Base-by-base conservation (phyloP, 2,329 filamentous ascomycete genomes). In the Ramichloridium luteum region DNA sequence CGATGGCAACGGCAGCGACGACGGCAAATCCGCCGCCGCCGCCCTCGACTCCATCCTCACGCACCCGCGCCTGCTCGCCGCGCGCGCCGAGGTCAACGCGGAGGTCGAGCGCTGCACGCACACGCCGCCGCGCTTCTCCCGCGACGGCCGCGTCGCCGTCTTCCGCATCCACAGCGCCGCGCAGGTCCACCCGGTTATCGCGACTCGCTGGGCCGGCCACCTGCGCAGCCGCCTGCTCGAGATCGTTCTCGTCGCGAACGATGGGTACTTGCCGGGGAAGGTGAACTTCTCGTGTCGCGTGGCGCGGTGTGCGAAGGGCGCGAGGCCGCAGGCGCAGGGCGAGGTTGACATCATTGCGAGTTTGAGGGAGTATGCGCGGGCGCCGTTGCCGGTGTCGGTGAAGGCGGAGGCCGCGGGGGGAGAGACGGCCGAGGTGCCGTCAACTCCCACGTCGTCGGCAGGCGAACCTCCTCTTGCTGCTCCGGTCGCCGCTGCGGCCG, bases 261-360 rank as follows among this genome's bases (percentile, higher is more conserved):
- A 74, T 34, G 74, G 74, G 0, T 80, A 80, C 41, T 48, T 76
- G 0, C 64, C 68, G 0, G 72, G 61, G 2, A 65, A 70, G 50
- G 74, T 80, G 14, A 76, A 78, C 45, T 80, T 80, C 53, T 76
- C 71, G 1, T 80, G 76, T 40, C 66, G 76, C 2, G 56, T 80
- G 5, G 65, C 75, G 0, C 60, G 66, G 28, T 68, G 64, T 35
- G 74, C 74, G 2, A 56, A 66, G 36, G 60, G 53, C 11, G 57
- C 61, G 16, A 64, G 72, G 11, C 63, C 65, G 3, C 67, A 70
- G 1, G n/a, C n/a, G n/a, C n/a, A n/a, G n/a, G n/a, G n/a, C n/a
- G n/a, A n/a, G n/a, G 69, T 79, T 6, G 69, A 79, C 36, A 77
- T 79, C 32, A 78, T 79, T 31, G 61, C 69, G 43, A 65, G 63